phyloP scores from a whole-genome alignment of 2,329 filamentous ascomycete genomes.

The Huntiella savannae region DNA sequence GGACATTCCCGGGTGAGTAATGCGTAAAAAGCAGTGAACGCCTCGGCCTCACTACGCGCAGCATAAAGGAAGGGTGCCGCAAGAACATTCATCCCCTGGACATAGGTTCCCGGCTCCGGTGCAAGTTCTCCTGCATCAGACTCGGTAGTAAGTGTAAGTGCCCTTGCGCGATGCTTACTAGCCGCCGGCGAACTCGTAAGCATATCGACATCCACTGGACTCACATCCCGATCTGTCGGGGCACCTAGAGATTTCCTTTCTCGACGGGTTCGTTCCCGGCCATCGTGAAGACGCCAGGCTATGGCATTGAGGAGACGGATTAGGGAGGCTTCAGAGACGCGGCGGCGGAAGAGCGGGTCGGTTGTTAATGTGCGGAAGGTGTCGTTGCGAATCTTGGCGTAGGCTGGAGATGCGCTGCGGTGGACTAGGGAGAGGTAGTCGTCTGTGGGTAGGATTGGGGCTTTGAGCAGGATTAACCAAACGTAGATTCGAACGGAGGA shows the following conservation, averaged over 20 bases:
- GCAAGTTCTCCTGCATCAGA: constrained; percentile 32
- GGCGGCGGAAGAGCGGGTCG: constrained; percentile 87
- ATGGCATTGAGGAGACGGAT: constrained; percentile 89
- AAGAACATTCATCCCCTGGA: constrained; percentile 97
- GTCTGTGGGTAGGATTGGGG: constrained; percentile 67
- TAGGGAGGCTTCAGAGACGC: constrained; percentile 85
- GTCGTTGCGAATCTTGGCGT: constrained; percentile 95
- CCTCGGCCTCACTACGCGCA: constrained; percentile 83
- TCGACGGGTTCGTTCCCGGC: constrained; percentile 32
- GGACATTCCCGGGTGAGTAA: constrained; percentile 79
- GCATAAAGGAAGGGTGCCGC: constrained; percentile 92
- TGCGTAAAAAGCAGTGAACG: constrained; percentile 75
- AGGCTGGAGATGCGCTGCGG: constrained; percentile 81
- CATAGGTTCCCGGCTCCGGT: constrained; percentile 64
- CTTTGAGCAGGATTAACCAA: constrained; percentile 85
- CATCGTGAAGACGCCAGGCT: constrained; percentile 82
- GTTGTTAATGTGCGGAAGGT: constrained; percentile 93
- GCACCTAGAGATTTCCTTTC: constrained; percentile 19
- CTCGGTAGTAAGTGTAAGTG: constrained; percentile 42
- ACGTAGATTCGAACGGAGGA: constrained; percentile 86
- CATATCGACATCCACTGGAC: constrained; percentile 3
- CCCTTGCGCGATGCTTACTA: constrained; percentile 32
- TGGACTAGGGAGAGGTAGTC: constrained; percentile 80
- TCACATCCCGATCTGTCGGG: not conserved
- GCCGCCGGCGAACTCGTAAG: constrained; percentile 13